phyloP scores from a whole-genome alignment of 768 basidiomycete genomes.

The Wakefieldia striispora region DNA sequence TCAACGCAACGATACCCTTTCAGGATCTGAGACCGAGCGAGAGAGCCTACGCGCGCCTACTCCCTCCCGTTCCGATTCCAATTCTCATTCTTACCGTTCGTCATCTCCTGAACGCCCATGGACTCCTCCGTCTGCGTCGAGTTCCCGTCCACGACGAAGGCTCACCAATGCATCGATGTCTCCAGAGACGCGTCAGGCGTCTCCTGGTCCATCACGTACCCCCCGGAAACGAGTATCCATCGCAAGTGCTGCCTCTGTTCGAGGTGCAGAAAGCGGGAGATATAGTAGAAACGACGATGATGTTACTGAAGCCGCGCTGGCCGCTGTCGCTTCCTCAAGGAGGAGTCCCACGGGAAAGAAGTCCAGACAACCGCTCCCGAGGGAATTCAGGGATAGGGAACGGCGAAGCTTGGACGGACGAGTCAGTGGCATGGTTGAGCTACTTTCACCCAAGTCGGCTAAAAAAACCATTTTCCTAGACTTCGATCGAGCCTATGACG shows the following conservation, averaged over 20 bases:
- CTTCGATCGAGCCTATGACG: constrained; percentile 38
- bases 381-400: constrained; percentile 44
- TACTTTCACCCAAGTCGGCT: neutral
- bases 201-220: constrained; percentile 40
- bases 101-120: constrained; percentile 38
- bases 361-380: constrained; percentile 49
- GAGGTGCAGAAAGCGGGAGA: constrained; percentile 22
- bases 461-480: constrained; percentile 20
- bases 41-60: constrained; percentile 45
- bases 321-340: constrained; percentile 56
- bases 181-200: constrained; percentile 38
- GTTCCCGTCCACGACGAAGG: constrained; percentile 35
- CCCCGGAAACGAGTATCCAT: constrained; percentile 44
- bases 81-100: constrained; percentile 33
- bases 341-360: constrained; percentile 47
- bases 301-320: constrained; percentile 57
- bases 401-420: constrained; percentile 39
- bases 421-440: constrained; percentile 30
- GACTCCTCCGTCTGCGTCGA: constrained; percentile 35
- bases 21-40: constrained; percentile 83
- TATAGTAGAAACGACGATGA: constrained; percentile 30
- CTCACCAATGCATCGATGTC: constrained; percentile 50
- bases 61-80: constrained; percentile 31
- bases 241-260: constrained; percentile 30
- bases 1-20: constrained; percentile 41